Conservation (phyloP, 2,329 filamentous ascomycete species). For the Triangularia verruculosa region DNA sequence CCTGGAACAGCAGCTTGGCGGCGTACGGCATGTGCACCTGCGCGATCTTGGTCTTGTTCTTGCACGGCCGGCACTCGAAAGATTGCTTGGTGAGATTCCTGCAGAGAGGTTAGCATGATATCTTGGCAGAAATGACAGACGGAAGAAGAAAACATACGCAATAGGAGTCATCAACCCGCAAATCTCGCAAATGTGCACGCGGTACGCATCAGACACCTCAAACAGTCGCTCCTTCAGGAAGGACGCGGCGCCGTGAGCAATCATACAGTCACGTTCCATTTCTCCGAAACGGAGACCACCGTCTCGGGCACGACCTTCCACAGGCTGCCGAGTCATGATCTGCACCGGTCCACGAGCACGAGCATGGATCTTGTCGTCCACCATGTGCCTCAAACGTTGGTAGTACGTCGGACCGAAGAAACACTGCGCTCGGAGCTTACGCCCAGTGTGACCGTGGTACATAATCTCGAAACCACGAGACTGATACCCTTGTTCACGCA, state of each 20-base stretch:
- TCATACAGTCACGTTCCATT: conserved; percentile 99
- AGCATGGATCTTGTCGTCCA: conserved; percentile 99
- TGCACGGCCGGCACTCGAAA: conserved; percentile 95
- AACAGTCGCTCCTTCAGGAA: conserved; percentile 98
- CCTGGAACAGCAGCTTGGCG: conserved; percentile 96
- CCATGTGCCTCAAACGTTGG: conserved; percentile 97
- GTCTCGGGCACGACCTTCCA: conserved; percentile 96
- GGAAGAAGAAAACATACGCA: conserved; percentile 65
- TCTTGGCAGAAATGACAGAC: not conserved
- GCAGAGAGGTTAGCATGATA: conserved; percentile 33
- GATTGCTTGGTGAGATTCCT: conserved; percentile 93
- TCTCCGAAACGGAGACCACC: conserved; percentile 99
- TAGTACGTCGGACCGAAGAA: conserved; percentile 99
- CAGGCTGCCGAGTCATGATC: conserved; percentile 94
- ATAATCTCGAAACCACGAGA: conserved; percentile 96
- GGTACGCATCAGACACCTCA: conserved; percentile 95
- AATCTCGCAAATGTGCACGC: conserved; percentile 97
- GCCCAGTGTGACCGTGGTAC: conserved; percentile 97
- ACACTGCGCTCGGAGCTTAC: conserved; percentile 88
- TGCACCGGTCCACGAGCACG: conserved; percentile 93
- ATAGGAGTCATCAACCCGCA: conserved; percentile 99
- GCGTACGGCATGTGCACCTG: conserved; percentile 98
- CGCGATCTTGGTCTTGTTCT: conserved; percentile 98
- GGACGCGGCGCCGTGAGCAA: conserved; percentile 94
- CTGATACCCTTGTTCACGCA: conserved; percentile 90